Conservation (phyloP, 768 basidiomycete genomes). For the Kondoa malvinella region DNA sequence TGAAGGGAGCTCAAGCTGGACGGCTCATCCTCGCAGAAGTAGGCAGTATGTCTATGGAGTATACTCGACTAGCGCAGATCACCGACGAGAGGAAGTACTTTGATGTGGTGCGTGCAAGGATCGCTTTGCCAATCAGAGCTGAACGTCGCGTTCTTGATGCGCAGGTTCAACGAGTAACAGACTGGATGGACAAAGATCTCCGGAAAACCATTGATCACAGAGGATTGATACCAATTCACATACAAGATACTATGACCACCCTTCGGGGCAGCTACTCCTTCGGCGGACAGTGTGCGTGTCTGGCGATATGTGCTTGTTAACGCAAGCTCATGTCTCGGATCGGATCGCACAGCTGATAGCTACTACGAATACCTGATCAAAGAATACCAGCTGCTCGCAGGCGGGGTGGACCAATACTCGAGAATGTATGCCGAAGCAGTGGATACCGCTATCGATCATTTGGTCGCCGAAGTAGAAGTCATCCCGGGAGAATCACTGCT, state of each 20-base stretch:
- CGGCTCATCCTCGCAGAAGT: conserved; percentile 31
- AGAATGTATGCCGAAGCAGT: conserved; percentile 32
- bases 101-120: conserved; percentile 7
- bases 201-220: background rate
- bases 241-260: background rate
- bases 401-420: conserved; percentile 29
- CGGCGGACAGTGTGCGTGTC: conserved; percentile 26
- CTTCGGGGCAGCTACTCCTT: conserved; percentile 30
- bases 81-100: conserved; percentile 34
- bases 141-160: conserved; percentile 7
- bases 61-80: conserved; percentile 32
- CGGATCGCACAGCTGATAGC: conserved; percentile 23
- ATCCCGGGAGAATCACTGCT: conserved; percentile 9
- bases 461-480: conserved; percentile 30
- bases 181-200: conserved; percentile 11
- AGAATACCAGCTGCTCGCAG: conserved; percentile 32
- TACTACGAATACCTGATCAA: conserved; percentile 37
- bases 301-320: background rate
- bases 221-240: conserved; percentile 7
- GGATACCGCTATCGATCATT: conserved; percentile 28
- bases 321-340: background rate
- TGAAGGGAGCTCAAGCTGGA: conserved; percentile 21
- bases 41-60: conserved; percentile 34
- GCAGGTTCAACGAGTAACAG: conserved; percentile 5
- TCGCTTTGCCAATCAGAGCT: conserved; percentile 6